These are phyloP conservation scores for Paramecium sexaurelia DNA, from an alignment of 73 alveolate genomes.

Conservation along the genomic window DNA sequence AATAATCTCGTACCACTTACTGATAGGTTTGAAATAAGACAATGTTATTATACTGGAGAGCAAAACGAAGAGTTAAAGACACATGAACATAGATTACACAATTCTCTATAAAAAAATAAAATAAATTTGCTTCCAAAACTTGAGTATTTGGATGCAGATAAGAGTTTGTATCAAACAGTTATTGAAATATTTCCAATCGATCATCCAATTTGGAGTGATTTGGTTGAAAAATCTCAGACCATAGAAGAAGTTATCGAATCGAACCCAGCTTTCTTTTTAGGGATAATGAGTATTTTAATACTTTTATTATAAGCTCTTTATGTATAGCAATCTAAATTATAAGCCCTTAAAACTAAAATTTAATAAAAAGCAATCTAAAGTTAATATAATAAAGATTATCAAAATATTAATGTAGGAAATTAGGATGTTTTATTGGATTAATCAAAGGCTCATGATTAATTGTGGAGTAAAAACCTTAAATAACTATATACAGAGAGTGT, in stretches of 20 bases:
- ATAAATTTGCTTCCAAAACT: not conserved
- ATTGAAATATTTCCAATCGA: not conserved
- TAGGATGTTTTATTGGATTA: not conserved
- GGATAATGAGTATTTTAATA: not conserved
- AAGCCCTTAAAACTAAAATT: not conserved
- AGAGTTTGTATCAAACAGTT: not conserved
- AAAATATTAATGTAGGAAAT: not conserved
- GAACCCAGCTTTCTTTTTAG: not conserved
- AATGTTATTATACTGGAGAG: not conserved
- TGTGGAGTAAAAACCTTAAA: not conserved
- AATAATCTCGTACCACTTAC: not conserved
- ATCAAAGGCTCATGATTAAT: constrained; percentile 23
- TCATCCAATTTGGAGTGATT: not conserved
- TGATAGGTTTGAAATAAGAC: not conserved
- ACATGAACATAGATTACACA: not conserved
- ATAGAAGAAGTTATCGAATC: not conserved
- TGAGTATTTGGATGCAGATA: not conserved
- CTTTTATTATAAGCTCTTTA: not conserved
- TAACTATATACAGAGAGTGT: not conserved
- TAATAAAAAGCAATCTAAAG: not conserved
- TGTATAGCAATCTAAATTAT: not conserved
- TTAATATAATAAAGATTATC: not conserved
- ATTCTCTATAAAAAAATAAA: not conserved
- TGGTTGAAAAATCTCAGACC: not conserved
- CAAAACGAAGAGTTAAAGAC: not conserved